Evolutionary conservation across 2,329 filamentous ascomycete species (phyloP).

Genomic region (Talaromyces marneffei): DNA sequence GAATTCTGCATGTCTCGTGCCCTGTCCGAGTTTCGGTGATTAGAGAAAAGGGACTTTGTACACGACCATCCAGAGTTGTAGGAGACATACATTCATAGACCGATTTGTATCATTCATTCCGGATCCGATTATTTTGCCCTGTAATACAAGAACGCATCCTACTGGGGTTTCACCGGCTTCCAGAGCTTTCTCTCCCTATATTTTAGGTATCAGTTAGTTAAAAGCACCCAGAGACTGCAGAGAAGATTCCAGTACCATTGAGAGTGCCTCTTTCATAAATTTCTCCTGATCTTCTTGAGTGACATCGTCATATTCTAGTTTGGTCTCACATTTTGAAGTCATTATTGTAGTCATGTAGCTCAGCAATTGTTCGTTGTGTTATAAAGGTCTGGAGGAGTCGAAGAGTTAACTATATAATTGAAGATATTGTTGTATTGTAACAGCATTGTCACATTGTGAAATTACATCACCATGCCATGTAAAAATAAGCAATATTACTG

Average conservation of each 20-base stretch:
- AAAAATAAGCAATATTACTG: neutral
- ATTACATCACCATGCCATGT: neutral
- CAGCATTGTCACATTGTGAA: no score
- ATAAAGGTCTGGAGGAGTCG: neutral
- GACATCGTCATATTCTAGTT: conserved; percentile 15
- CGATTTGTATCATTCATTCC: conserved; percentile 98
- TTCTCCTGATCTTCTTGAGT: conserved; percentile 39
- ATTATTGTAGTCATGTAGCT: neutral
- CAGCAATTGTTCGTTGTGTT: neutral
- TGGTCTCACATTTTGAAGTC: neutral
- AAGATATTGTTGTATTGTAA: conserved; percentile 1
- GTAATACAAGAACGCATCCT: conserved; percentile 84
- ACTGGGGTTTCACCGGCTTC: conserved; percentile 88
- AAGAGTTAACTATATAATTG: neutral
- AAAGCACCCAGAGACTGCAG: neutral
- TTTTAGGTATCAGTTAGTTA: neutral
- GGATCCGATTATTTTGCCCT: conserved; percentile 70
- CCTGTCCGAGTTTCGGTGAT: conserved; percentile 51
- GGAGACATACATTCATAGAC: conserved; percentile 56
- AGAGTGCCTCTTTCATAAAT: conserved; percentile 81
- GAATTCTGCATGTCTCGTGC: conserved; percentile 92
- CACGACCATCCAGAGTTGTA: neutral
- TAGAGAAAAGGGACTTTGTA: neutral
- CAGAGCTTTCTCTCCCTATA: conserved; percentile 76
- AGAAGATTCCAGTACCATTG: conserved; percentile 57